phyloP scores from a whole-genome alignment of 1,139 yeast genomes.

The Diutina pseudorugosa region DNA sequence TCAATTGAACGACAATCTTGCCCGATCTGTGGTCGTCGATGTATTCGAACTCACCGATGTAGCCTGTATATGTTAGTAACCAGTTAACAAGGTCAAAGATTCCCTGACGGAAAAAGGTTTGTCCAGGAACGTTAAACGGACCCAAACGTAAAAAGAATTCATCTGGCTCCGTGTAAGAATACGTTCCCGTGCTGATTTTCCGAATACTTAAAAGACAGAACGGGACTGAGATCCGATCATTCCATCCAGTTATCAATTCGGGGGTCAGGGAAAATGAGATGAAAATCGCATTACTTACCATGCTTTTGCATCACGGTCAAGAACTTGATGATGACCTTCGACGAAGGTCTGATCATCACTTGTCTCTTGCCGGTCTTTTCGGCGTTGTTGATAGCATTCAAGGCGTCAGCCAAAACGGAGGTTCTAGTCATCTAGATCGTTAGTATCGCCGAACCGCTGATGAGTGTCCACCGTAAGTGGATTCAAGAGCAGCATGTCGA shows the following conservation, averaged over 20 bases:
- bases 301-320: constrained; percentile 97
- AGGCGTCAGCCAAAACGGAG: constrained; percentile 80
- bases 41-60: constrained; percentile 83
- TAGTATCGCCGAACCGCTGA: background rate
- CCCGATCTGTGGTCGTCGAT: constrained; percentile 99
- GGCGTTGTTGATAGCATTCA: constrained; percentile 97
- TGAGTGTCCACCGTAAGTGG: background rate
- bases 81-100: constrained; percentile 4
- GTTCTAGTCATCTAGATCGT: constrained; percentile 2
- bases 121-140: constrained; percentile 73
- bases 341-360: constrained; percentile 96
- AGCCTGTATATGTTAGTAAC: constrained; percentile 17
- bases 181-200: constrained; percentile 61
- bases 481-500: constrained; percentile 1
- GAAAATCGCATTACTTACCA: constrained; percentile 7
- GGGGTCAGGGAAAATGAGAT: constrained; percentile 17
- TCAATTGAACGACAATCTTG: constrained; percentile 89
- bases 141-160: constrained; percentile 17
- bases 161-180: constrained; percentile 63
- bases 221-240: constrained; percentile 81
- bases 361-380: constrained; percentile 99
- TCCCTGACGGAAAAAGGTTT: constrained; percentile 12
- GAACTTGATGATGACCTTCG: constrained; percentile 96
- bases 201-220: constrained; percentile 97
- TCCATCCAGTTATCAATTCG: constrained; percentile 98